Conservation (phyloP, 345 rosid species). For the Eutrema yunnanense region DNA sequence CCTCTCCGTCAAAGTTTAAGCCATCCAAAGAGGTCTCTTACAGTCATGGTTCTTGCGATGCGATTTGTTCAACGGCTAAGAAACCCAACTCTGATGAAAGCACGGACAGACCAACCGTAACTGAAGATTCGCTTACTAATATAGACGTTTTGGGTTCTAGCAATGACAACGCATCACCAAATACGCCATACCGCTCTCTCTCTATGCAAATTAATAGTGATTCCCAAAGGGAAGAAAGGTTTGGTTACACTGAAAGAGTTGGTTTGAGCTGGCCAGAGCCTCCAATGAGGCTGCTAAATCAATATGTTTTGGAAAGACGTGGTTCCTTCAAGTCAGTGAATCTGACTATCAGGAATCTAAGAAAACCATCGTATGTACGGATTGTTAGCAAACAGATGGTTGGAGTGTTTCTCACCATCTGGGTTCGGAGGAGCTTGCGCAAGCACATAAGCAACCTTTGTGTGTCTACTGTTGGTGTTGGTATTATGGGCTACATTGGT, state of each 20-base stretch:
- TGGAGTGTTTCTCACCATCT: constrained; percentile 75
- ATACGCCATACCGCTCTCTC: constrained; percentile 45
- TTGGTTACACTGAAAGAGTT: constrained; percentile 55
- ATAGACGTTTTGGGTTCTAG: constrained; percentile 9
- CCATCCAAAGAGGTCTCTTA: constrained; percentile 34
- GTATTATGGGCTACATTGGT: constrained; percentile 95
- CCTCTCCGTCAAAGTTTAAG: background rate
- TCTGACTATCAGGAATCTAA: constrained; percentile 51
- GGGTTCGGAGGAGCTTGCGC: constrained; percentile 88
- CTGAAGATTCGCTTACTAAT: background rate
- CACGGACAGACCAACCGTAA: background rate
- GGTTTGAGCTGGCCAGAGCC: constrained; percentile 85
- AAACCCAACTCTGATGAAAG: constrained; percentile 29
- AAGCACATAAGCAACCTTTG: constrained; percentile 72
- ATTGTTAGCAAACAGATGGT: constrained; percentile 96
- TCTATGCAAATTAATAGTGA: constrained; percentile 41
- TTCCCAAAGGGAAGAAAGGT: constrained; percentile 39
- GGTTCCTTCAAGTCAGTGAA: constrained; percentile 48
- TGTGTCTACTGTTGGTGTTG: constrained; percentile 91
- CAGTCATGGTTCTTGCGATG: constrained; percentile 58
- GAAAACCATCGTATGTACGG: constrained; percentile 60
- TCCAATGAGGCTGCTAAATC: constrained; percentile 53
- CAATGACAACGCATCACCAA: constrained; percentile 38
- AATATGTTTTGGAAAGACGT: constrained; percentile 47
- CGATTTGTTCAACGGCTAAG: constrained; percentile 47